These are phyloP conservation scores for Murraya paniculata DNA, from an alignment of 345 rosid species.

Conservation along the genomic window DNA sequence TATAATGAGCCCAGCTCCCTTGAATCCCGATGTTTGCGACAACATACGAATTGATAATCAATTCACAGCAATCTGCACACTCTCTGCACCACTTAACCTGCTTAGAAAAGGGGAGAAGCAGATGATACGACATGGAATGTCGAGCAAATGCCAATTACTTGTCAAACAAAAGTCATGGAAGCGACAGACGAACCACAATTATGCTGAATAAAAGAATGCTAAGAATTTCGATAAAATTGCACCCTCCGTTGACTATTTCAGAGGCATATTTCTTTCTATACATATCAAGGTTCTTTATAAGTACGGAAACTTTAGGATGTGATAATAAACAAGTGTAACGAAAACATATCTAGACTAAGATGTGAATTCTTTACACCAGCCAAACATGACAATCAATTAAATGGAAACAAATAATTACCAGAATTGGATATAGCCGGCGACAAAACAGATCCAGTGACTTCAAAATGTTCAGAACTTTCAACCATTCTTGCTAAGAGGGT, in stretches of 20 bases:
- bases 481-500: slow-evolving; percentile 11
- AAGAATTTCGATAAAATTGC: background rate
- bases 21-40: background rate
- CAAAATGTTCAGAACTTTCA: slow-evolving; percentile 3
- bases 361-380: background rate
- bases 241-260: background rate
- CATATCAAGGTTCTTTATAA: background rate
- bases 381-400: background rate
- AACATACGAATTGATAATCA: background rate
- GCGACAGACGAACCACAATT: background rate
- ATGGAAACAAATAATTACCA: slow-evolving; percentile 19
- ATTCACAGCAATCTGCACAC: background rate
- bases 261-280: background rate
- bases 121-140: background rate
- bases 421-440: background rate
- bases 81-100: background rate
- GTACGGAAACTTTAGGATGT: background rate
- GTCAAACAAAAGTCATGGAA: background rate
- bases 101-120: background rate
- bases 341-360: background rate
- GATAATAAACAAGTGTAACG: background rate
- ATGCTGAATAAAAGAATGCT: background rate
- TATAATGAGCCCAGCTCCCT: background rate
- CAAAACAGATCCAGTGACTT: background rate
- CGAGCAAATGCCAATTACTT: background rate